These are phyloP conservation scores for Thuja plicata DNA, from an alignment of 83 land plant genomes.

Conservation along the genomic window DNA sequence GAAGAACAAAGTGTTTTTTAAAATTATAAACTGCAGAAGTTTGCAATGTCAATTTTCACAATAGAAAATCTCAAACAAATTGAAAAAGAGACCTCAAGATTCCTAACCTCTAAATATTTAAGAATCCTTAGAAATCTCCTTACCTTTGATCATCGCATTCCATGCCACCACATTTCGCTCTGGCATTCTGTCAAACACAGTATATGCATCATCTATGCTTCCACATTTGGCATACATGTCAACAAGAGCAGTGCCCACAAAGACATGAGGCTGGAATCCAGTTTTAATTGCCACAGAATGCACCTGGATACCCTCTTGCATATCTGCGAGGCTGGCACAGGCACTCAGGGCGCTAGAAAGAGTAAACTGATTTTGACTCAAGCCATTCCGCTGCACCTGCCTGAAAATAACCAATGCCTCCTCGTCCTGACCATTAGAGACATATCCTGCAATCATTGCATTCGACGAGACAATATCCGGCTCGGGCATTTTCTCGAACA, in stretches of 20 bases:
- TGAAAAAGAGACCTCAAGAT: not conserved
- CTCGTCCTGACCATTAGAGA: constrained; percentile 30
- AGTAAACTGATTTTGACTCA: constrained; percentile 49
- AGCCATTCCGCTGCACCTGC: constrained; percentile 37
- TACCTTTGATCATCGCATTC: constrained; percentile 68
- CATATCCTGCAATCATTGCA: constrained; percentile 72
- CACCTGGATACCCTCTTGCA: constrained; percentile 38
- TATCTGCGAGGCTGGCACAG: constrained; percentile 33
- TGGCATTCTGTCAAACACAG: constrained; percentile 36
- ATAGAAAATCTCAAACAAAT: not conserved
- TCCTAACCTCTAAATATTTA: too few species aligned
- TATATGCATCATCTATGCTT: constrained; percentile 40
- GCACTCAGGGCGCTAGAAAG: constrained; percentile 60
- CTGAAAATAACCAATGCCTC: constrained; percentile 42
- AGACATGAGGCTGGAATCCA: constrained; percentile 55
- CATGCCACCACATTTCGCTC: constrained; percentile 53
- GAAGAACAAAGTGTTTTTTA: too few species aligned
- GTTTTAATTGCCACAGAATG: constrained; percentile 46
- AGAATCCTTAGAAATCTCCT: not conserved
- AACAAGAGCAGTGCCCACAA: constrained; percentile 61
- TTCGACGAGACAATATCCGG: constrained; percentile 63
- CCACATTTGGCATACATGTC: constrained; percentile 70
- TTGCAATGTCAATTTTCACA: too few species aligned
- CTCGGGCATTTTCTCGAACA: constrained; percentile 39
- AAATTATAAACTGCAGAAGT: too few species aligned